A percentile compares a stretch with the other conserved stretches of the same genome.
Evolutionary conservation across 1,139 yeast genomes (phyloP).

Genomic region (Candida dubliniensis): DNA sequence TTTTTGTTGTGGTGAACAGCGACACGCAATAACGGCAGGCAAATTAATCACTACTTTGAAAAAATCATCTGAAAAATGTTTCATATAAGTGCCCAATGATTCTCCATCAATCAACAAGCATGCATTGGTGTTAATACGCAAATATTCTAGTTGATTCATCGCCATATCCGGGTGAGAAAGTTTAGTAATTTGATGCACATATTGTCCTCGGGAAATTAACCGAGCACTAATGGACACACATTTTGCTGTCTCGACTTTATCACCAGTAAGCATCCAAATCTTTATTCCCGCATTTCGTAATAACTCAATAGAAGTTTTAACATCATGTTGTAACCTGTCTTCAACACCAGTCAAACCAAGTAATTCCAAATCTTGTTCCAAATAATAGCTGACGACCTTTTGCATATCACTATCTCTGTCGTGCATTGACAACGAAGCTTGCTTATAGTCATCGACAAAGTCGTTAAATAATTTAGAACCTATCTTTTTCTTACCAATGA

Average conservation of each 20-base stretch:
- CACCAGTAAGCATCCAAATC: slow-evolving; percentile 99
- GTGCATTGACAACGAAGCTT: slow-evolving; percentile 76
- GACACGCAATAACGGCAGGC: slow-evolving; percentile 95
- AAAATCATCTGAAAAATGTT: slow-evolving; percentile 65
- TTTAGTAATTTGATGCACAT: slow-evolving; percentile 81
- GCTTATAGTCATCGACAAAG: slow-evolving; percentile 63
- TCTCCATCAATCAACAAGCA: slow-evolving; percentile 94
- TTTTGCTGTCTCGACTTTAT: slow-evolving; percentile 95
- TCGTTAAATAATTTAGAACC: slow-evolving; percentile 53
- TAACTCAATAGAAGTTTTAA: slow-evolving; percentile 87
- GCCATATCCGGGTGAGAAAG: slow-evolving; percentile 63
- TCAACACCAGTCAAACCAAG: slow-evolving; percentile 97
- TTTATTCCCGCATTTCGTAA: slow-evolving; percentile 94
- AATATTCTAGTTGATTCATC: slow-evolving; percentile 67
- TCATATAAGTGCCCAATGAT: slow-evolving; percentile 70
- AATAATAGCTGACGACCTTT: slow-evolving; percentile 59
- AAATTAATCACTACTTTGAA: slow-evolving; percentile 71
- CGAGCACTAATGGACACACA: slow-evolving; percentile 96
- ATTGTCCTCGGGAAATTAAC: slow-evolving; percentile 89
- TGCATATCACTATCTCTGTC: slow-evolving; percentile 78
- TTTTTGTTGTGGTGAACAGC: slow-evolving; percentile 98
- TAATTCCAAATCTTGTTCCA: slow-evolving; percentile 83
- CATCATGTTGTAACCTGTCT: slow-evolving; percentile 88
- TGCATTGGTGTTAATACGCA: slow-evolving; percentile 64
- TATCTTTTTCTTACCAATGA: slow-evolving; percentile 79